Percentiles rank a stretch among this genome's conserved stretches.
Evolutionary conservation across 805 yeast genomes (phyloP).

Genomic region (Candida krabiensis): DNA sequence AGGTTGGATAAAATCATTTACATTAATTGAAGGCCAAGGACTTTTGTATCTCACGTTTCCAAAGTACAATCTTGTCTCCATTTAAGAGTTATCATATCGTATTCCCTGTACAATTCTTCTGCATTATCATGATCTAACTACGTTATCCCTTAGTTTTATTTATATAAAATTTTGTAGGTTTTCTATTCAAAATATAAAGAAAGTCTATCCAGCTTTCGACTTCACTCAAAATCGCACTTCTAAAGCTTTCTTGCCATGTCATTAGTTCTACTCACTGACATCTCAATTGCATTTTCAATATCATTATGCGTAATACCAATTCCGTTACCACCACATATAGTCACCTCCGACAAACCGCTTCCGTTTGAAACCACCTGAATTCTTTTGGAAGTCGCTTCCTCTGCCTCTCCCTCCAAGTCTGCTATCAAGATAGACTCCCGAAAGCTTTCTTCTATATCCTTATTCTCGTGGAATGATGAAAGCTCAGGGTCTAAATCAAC

Average conservation of each 20-base stretch:
- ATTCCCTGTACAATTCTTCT: too few species aligned
- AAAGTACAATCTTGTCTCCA: too few species aligned
- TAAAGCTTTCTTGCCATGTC: constrained; percentile 28
- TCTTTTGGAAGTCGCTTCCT: constrained; percentile 62
- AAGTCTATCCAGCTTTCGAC: too few species aligned
- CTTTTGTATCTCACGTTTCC: too few species aligned
- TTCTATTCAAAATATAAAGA: too few species aligned
- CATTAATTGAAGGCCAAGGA: too few species aligned
- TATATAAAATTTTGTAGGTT: too few species aligned
- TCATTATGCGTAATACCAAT: constrained; percentile 46
- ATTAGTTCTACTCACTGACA: constrained; percentile 49
- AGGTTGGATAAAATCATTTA: too few species aligned
- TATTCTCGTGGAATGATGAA: constrained; percentile 37
- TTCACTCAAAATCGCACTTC: too few species aligned
- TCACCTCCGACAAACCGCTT: constrained; percentile 42
- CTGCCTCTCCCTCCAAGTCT: constrained; percentile 85
- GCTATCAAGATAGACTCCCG: constrained; percentile 49
- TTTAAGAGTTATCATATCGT: too few species aligned
- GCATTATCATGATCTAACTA: too few species aligned
- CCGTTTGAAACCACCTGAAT: constrained; percentile 42
- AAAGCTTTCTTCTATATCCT: constrained; percentile 17
- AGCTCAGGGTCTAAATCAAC: constrained; percentile 33
- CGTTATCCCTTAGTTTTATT: too few species aligned
- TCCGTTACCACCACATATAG: constrained; percentile 50
- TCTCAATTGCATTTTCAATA: constrained; percentile 45